Percentiles rank a stretch among this genome's conserved stretches.
Conservation (phyloP, 352 stramenopile genomes). For the Pythium myriotylum region DNA sequence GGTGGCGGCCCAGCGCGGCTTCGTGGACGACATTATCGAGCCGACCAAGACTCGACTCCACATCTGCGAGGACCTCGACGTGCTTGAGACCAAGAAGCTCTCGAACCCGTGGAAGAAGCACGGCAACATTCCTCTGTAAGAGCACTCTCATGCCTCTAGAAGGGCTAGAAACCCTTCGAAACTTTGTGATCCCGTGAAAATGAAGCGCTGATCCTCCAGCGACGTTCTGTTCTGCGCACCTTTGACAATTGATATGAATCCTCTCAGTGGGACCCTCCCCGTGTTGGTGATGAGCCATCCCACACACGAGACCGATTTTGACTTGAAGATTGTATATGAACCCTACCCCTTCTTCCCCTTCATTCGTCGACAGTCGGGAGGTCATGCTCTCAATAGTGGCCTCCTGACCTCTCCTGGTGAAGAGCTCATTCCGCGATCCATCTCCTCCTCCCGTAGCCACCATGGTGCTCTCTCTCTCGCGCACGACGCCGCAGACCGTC, state of each 20-base stretch:
- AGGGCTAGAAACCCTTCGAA: neutral
- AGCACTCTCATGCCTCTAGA: slow-evolving; percentile 1
- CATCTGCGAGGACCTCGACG: slow-evolving; percentile 96
- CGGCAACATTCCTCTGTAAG: slow-evolving; percentile 97
- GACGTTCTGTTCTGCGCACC: slow-evolving; percentile 16
- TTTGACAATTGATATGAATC: too few species aligned
- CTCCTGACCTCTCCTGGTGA: neutral
- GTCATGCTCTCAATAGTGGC: slow-evolving; percentile 13
- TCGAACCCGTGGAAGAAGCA: slow-evolving; percentile 95
- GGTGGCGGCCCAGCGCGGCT: slow-evolving; percentile 95
- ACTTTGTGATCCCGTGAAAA: slow-evolving; percentile 15
- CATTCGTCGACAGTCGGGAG: slow-evolving; percentile 25
- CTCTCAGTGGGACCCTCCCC: too few species aligned
- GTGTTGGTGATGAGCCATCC: neutral
- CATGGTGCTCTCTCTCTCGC: slow-evolving; percentile 51
- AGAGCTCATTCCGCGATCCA: slow-evolving; percentile 1
- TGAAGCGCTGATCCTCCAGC: neutral
- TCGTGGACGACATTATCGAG: slow-evolving; percentile 98
- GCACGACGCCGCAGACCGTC: slow-evolving; percentile 67
- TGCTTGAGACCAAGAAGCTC: slow-evolving; percentile 94
- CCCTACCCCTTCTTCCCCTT: slow-evolving; percentile 17
- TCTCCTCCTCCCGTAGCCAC: slow-evolving; percentile 29
- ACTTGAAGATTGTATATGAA: slow-evolving; percentile 24
- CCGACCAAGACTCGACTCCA: slow-evolving; percentile 91
- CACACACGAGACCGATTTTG: slow-evolving; percentile 1